Conservation (phyloP, 352 stramenopile genomes). For the Phytophthora quininea region DNA sequence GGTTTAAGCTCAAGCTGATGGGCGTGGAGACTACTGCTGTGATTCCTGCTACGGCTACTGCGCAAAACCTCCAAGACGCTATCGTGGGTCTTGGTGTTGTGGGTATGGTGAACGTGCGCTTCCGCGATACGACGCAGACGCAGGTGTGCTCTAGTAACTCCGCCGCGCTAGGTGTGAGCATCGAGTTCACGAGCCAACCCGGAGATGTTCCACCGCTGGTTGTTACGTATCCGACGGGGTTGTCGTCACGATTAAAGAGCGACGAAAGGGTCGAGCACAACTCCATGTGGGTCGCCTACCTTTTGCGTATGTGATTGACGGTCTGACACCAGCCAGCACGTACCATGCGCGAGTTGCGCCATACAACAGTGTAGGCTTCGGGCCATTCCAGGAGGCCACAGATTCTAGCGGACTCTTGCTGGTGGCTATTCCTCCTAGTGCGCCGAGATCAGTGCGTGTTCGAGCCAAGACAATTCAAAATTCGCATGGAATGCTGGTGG, state of each 20-base stretch:
- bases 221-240: conserved; percentile 11
- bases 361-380: conserved; percentile 95
- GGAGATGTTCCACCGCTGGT: conserved; percentile 56
- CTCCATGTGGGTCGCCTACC: conserved; percentile 71
- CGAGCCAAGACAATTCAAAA: conserved; percentile 55
- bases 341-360: conserved; percentile 93
- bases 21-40: conserved; percentile 47
- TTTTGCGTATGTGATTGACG: conserved; percentile 86
- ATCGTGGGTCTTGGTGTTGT: conserved; percentile 62
- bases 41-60: conserved; percentile 8
- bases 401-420: conserved; percentile 41
- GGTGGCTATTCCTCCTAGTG: conserved; percentile 20
- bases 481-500: conserved; percentile 49
- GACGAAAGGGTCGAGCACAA: conserved; percentile 62
- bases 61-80: conserved; percentile 41
- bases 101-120: conserved; percentile 59
- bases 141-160: conserved; percentile 50
- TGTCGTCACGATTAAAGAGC: conserved; percentile 36
- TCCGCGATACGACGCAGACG: conserved; percentile 46
- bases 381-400: conserved; percentile 60
- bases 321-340: conserved; percentile 66
- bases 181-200: conserved; percentile 58
- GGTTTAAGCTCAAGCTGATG: conserved; percentile 73
- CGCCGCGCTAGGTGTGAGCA: conserved; percentile 39
- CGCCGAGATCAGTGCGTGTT: conserved; percentile 82